Base-by-base conservation (phyloP, 768 basidiomycete genomes). In the Gloeopeniophorella convolvens region DNA sequence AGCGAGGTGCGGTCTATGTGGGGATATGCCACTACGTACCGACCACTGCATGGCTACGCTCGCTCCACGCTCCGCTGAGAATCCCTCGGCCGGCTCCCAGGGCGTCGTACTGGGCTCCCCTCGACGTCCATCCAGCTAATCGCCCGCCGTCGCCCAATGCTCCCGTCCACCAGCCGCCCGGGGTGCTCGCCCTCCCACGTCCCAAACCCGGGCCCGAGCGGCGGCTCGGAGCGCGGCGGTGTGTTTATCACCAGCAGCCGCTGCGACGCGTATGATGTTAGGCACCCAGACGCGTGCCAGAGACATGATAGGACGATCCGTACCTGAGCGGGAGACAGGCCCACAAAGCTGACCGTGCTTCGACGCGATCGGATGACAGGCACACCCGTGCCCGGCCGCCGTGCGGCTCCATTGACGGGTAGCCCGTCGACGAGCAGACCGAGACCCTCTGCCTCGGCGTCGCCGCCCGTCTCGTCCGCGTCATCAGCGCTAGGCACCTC, bases 281-380 rank as follows among this genome's bases (percentile, higher is more conserved):
- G 45, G 30, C 9, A 12, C 41, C 24, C n/a, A 27, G 30, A 27
- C 21, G 36, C 28, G 18, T 10, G 16, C 15, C 15, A 26, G 31
- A 5, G 21, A n/a, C 16, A 37, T n/a, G 32, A 55, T 18, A n/a
- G 20, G 13, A 13, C 27, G 37, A 46, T 12, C 54, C 68, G 47
- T 62, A 82, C 82, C 72, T 88, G 83, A 27, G 84, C 83, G 10
- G 86, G 83, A 27, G 87, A 87, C 52, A 89, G 73, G 4, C 80
- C 83, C 59, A 86, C 74, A 46, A 87, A 64, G 58, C 77, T 77
- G 45, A 86, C 62, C 39, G 73, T 65, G 64, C 80, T 85, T 48
- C 69, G 75, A 57, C 75, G 77, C 51, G 70, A 67, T 57, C 77
- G 69, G 49, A 83, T 62, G 39, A 66, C 63, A 11, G 79, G 77